Conservation (phyloP, 2,329 filamentous ascomycete species). For the Golovinomyces cichoracearum region DNA sequence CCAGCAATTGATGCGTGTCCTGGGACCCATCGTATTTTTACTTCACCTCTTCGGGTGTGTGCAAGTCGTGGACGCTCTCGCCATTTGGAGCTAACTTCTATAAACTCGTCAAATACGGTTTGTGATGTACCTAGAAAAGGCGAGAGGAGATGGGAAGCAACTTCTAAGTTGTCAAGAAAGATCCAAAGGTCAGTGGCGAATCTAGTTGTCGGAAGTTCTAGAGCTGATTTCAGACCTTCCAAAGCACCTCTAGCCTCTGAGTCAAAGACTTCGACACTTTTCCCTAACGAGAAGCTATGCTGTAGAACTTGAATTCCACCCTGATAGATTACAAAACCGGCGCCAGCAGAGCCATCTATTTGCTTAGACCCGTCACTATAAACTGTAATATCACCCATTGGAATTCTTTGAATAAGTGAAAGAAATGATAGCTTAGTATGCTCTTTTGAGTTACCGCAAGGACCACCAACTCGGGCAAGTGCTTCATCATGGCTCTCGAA, state of each 20-base stretch:
- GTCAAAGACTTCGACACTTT: background rate
- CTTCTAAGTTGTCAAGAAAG: background rate
- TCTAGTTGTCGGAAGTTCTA: background rate
- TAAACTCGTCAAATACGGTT: background rate
- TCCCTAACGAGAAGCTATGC: background rate
- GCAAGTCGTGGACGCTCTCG: background rate
- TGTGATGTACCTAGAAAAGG: background rate
- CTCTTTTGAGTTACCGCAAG: background rate
- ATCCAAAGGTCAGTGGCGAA: background rate
- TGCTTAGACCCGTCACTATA: background rate
- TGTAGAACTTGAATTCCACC: background rate
- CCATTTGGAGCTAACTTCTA: background rate
- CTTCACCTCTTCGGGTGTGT: background rate
- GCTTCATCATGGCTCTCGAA: background rate
- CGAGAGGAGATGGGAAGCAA: background rate
- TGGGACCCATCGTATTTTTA: background rate
- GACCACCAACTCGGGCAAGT: background rate
- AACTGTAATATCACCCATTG: background rate
- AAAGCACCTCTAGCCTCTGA: background rate
- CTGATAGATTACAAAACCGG: background rate
- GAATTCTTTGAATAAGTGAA: background rate
- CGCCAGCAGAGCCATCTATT: background rate
- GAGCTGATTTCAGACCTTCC: background rate
- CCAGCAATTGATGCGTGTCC: background rate
- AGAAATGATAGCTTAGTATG: background rate